Evolutionary conservation across 2,329 filamentous ascomycete genomes (phyloP), one percentile per base, ranked within the genome.

Genomic region (Cladosporium sp.): DNA sequence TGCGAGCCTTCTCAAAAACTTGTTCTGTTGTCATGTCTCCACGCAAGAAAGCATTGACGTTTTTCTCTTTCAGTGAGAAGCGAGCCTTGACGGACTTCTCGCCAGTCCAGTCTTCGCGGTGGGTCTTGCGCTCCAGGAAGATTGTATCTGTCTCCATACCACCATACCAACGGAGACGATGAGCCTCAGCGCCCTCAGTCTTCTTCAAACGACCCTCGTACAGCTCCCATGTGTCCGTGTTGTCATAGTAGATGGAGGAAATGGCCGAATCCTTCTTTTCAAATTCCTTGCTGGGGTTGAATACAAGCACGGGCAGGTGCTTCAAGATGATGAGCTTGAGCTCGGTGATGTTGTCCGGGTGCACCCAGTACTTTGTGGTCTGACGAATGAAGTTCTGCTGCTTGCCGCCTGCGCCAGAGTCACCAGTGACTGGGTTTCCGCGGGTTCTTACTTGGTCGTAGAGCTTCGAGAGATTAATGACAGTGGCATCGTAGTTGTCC

Each of bases 341-440:
- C 81, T 99, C 95, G 5, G 95, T 98, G 72, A 99, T 95, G 75
- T 99, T 99, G 79, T 98, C 95, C 2, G 91, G 92, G 75, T 99
- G 95, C 55, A 99, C 95, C 95, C 95, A 99, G 82, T 99, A 99
- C 80, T 99, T 99, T 35, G 95, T 99, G 0, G 95, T 99, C 76
- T 98, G 92, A 67, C 95, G 91, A 68, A 99, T 88, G 76, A 99
- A 99, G 83, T 91, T 98, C 75, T 93, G 94, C 79, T 99, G 95
- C 69, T 86, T 88, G 64, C 94, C 95, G 72, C 95, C 95, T 18
- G 95, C 95, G 8, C 93, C 84, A 71, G 92, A 92, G 78, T 99
- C 95, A 65, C 95, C 95, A 80, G 92, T 93, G 74, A 92, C 88
- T 0, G 95, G 95, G 76, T 96, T 94, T 66, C 95, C 95, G 71